Evolutionary conservation across 257 asterid genomes (phyloP).

Genomic region (Nicotiana obtusifolia): DNA sequence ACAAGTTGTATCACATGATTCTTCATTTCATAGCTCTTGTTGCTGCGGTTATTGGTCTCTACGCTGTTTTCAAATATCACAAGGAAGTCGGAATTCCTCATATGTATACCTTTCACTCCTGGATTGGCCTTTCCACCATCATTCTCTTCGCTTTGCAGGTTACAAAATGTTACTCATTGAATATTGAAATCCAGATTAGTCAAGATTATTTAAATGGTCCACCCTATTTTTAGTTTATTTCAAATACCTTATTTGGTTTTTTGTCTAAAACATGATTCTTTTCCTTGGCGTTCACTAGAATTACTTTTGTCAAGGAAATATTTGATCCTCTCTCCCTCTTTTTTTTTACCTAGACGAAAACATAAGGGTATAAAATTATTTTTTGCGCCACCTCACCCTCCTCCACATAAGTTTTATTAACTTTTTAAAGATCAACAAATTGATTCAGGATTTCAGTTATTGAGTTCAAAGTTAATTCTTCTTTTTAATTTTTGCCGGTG

Average conservation of each 20-base stretch:
- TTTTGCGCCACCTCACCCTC: background rate
- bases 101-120: constrained; percentile 58
- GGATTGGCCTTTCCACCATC: constrained; percentile 63
- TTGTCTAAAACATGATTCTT: too few relatives aligned
- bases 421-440: background rate
- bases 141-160: constrained; percentile 52
- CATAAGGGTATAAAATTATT: too few relatives aligned
- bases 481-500: constrained; percentile 22
- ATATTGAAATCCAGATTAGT: too few relatives aligned
- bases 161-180: background rate
- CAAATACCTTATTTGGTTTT: too few relatives aligned
- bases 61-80: constrained; percentile 58
- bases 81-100: constrained; percentile 22
- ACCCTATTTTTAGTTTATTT: too few relatives aligned
- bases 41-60: constrained; percentile 39
- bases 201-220: too few relatives aligned
- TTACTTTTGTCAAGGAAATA: too few relatives aligned
- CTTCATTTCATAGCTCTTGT: constrained; percentile 43
- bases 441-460: background rate
- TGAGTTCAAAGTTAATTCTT: background rate
- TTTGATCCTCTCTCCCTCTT: too few relatives aligned
- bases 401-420: background rate
- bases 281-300: too few relatives aligned
- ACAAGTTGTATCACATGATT: constrained; percentile 33
- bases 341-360: too few relatives aligned